Base-by-base conservation (phyloP, 2,329 filamentous ascomycete species). In the Talaromyces verruculosus region DNA sequence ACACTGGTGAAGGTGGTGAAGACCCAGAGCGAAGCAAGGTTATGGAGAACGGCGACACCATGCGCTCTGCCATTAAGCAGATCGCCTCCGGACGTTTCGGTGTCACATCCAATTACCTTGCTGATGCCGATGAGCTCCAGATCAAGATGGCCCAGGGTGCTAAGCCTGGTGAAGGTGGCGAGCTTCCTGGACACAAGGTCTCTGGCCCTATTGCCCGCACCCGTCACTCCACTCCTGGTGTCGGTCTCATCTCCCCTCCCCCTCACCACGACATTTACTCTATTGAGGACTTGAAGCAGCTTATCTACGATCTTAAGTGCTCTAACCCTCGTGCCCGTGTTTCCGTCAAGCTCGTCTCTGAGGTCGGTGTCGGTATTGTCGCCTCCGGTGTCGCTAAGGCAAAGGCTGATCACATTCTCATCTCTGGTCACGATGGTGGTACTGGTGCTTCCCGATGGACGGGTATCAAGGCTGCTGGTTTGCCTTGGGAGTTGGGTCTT, bases 101-200 rank as follows among this genome's bases (percentile, higher is more conserved):
- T 84, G 94, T 97, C 68, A 98, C 94, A 1, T 95, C 92, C 67
- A 91, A 92, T 76, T 98, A 97, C 77, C 87, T 98, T 17, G 92
- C 93, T 60, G 94, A 98, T 78, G 92, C 94, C 19, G 94, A 98
- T 75, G 93, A 98, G 81, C 84, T 98, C 55, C 94, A 98, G 80
- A 98, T 98, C 82, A 98, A 98, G 87, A 98, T 98, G 94, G 94
- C 94, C 10, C 94, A 98, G 81, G 94, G 94, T 77, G 94, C 94
- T 69, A 98, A 98, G 86, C 94, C 94, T 65, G 94, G 94, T 80
- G 94, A 98, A 80, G 94, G 94, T 83, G 94, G 94, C 86, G 94
- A 98, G 80, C 87, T 98, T 75, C 94, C 94, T 60, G 94, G 94
- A 47, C 93, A 97, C 85, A 98, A 98, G 83, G 94, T 98, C 33